Percentiles rank a stretch among this genome's conserved stretches.
phyloP scores from a whole-genome alignment of 179 eudicot species.

The Actinidia arguta region DNA sequence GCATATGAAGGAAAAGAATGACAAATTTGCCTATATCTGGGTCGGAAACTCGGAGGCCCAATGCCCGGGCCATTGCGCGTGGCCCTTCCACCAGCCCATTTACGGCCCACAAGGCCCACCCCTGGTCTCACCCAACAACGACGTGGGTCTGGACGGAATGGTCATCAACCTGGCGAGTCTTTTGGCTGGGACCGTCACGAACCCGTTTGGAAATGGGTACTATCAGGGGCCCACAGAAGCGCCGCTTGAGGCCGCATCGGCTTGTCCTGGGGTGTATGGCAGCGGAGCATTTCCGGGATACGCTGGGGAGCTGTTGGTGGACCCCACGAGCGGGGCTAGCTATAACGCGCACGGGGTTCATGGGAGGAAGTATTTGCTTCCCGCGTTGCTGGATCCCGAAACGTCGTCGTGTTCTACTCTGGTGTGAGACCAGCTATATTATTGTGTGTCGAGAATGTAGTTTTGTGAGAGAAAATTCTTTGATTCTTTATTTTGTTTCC shows the following conservation, averaged over 20 bases:
- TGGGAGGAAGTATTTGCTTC: constrained; percentile 15
- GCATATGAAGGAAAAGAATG: constrained; percentile 9
- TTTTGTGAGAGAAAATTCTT: not conserved
- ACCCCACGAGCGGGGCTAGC: constrained; percentile 14
- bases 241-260: constrained; percentile 21
- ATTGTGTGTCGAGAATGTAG: not conserved
- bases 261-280: constrained; percentile 21
- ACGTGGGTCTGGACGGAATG: constrained; percentile 31
- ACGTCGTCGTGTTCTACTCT: constrained; percentile 13
- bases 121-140: constrained; percentile 20
- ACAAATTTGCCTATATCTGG: constrained; percentile 28
- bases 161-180: constrained; percentile 31
- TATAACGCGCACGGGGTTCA: constrained; percentile 17
- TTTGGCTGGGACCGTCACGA: constrained; percentile 25
- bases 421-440: not conserved
- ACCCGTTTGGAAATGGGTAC: constrained; percentile 37
- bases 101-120: constrained; percentile 30
- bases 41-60: constrained; percentile 38
- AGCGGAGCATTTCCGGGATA: constrained; percentile 23
- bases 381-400: constrained; percentile 7
- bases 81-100: constrained; percentile 39
- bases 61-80: constrained; percentile 36
- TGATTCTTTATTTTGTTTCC: too few relatives aligned
- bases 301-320: constrained; percentile 21
- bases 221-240: constrained; percentile 24